phyloP scores from a whole-genome alignment of 768 basidiomycete species.

The Tulasnella sp. region DNA sequence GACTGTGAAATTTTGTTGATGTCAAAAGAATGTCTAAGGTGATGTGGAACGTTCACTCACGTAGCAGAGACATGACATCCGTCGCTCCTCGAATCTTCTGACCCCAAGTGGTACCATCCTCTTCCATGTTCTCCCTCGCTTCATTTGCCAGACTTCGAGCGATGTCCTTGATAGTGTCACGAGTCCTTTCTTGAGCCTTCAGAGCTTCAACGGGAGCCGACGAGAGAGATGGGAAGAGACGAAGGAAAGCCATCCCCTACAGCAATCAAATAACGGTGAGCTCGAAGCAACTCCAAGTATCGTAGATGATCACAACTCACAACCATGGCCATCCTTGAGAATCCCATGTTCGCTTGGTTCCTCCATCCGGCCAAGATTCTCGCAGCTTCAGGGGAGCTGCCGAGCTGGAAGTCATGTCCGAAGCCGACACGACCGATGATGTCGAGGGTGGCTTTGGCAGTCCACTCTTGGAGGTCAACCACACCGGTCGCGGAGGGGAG shows the following conservation, averaged over 20 bases:
- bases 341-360: conserved; percentile 10
- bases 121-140: not conserved
- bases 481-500: not conserved
- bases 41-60: not conserved
- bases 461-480: conserved; percentile 15
- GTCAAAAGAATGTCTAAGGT: not conserved
- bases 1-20: not conserved
- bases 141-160: conserved; percentile 1
- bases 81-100: not conserved
- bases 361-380: conserved; percentile 12
- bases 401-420: conserved; percentile 14
- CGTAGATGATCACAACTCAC: not conserved
- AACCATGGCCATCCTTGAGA: conserved; percentile 2
- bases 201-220: conserved; percentile 6
- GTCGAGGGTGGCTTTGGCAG: conserved; percentile 10
- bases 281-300: not conserved
- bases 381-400: conserved; percentile 5
- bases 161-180: conserved; percentile 2
- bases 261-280: not conserved
- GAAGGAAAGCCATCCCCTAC: conserved; percentile 12
- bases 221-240: conserved; percentile 5
- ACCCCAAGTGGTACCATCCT: not conserved
- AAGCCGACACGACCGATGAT: conserved; percentile 18
- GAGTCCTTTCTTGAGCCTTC: conserved; percentile 9
- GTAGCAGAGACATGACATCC: conserved; percentile 4